Conservation (phyloP, 2,329 filamentous ascomycete species). For the Karstenula rhodostoma region DNA sequence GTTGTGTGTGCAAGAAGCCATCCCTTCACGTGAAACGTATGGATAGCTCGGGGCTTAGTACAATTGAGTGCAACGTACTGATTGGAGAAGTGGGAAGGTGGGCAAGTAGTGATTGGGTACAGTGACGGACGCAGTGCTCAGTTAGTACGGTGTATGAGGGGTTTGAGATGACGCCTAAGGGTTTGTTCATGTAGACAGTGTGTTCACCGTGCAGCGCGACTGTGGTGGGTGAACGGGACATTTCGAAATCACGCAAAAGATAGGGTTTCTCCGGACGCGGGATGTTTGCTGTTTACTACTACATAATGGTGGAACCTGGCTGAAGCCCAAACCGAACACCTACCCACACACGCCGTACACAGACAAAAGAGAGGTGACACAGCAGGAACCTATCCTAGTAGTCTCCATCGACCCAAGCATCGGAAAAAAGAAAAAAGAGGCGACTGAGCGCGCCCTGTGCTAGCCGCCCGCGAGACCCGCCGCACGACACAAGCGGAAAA, state of each 20-base stretch:
- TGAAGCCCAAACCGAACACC: conserved; percentile 14
- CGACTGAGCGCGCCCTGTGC: neutral
- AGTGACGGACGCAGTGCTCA: no score
- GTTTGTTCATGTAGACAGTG: no score
- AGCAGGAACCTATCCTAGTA: conserved; percentile 5
- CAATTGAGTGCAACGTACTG: no score
- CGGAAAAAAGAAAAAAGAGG: neutral
- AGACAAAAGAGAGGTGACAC: conserved; percentile 7
- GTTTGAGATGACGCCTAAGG: no score
- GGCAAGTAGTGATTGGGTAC: no score
- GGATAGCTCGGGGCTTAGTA: no score
- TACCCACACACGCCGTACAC: conserved; percentile 15
- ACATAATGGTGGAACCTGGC: conserved; percentile 17
- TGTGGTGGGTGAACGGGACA: no score
- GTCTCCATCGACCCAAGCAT: conserved; percentile 1
- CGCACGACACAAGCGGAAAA: conserved; percentile 1
- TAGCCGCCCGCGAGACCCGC: neutral
- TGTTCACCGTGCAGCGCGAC: no score
- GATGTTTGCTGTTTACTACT: conserved; percentile 14
- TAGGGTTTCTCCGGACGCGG: conserved; percentile 2
- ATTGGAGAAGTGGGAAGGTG: no score
- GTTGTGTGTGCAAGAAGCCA: no score
- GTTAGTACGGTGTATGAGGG: no score
- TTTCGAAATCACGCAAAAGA: neutral
- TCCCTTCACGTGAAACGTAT: no score